Percentiles rank a stretch among this genome's conserved stretches.
phyloP scores from a whole-genome alignment of 768 basidiomycete species.

The Tulasnella sp. region DNA sequence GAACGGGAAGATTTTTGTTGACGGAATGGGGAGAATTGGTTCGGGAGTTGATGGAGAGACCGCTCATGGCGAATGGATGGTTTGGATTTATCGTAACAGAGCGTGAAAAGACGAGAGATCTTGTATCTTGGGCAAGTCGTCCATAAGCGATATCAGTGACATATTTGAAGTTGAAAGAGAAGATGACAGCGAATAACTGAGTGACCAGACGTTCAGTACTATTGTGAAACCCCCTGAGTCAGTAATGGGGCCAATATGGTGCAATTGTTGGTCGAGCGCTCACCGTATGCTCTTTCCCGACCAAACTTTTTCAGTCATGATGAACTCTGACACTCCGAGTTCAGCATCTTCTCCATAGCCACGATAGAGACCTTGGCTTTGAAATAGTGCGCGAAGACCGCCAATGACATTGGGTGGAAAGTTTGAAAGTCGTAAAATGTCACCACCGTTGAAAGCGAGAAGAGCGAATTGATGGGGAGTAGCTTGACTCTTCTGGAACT shows the following conservation, averaged over 20 bases:
- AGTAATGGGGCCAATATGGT: neutral
- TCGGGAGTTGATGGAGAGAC: no score
- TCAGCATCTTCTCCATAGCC: constrained; percentile 14
- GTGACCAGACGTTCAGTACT: constrained; percentile 16
- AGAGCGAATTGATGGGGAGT: constrained; percentile 16
- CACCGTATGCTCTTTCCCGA: constrained; percentile 6
- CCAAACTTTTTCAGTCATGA: constrained; percentile 13
- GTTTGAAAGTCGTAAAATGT: constrained; percentile 16
- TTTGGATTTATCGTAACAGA: no score
- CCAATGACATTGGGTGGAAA: constrained; percentile 13
- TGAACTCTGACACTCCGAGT: constrained; percentile 13
- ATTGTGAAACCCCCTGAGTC: neutral
- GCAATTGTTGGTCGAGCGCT: neutral
- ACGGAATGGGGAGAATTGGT: neutral
- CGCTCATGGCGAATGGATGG: no score
- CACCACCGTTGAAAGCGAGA: constrained; percentile 16
- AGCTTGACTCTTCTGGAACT: constrained; percentile 13
- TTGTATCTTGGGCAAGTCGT: constrained; percentile 14
- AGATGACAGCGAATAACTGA: constrained; percentile 9
- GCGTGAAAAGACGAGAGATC: constrained; percentile 13
- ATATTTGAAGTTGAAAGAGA: constrained; percentile 10
- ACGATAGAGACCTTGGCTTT: constrained; percentile 1
- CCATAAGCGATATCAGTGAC: constrained; percentile 14
- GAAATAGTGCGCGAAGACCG: constrained; percentile 4
- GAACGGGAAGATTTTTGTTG: neutral